These are phyloP conservation scores for Fomitiporia mediterranea DNA, from an alignment of 1,284 basidiomycete genomes.

Conservation along the genomic window DNA sequence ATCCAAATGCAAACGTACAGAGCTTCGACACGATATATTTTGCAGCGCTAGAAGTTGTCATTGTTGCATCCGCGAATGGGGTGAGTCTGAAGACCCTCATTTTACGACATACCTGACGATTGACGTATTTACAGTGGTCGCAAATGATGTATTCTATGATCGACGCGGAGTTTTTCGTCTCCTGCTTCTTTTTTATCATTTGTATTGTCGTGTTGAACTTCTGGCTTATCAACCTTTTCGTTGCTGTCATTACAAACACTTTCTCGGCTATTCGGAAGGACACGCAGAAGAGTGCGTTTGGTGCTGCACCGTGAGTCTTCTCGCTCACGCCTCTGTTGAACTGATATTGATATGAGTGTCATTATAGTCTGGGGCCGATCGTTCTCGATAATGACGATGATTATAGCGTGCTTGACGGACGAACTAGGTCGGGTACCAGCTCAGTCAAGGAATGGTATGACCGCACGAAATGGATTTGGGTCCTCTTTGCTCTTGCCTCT, in stretches of 20 bases:
- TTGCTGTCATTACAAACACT: slow-evolving; percentile 95
- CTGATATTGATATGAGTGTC: not conserved
- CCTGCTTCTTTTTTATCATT: slow-evolving; percentile 85
- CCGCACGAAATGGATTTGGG: slow-evolving; percentile 73
- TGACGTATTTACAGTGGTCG: slow-evolving; percentile 49
- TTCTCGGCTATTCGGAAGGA: slow-evolving; percentile 87
- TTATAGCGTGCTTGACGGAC: slow-evolving; percentile 48
- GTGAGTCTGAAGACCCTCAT: slow-evolving; percentile 38
- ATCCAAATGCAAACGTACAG: slow-evolving; percentile 66
- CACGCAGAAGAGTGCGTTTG: slow-evolving; percentile 92
- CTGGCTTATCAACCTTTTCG: slow-evolving; percentile 93
- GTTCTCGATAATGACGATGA: slow-evolving; percentile 52
- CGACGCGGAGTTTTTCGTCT: slow-evolving; percentile 87
- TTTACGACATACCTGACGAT: not conserved
- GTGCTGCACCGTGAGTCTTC: slow-evolving; percentile 59
- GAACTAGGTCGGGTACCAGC: slow-evolving; percentile 40
- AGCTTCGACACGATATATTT: slow-evolving; percentile 92
- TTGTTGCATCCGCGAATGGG: slow-evolving; percentile 78
- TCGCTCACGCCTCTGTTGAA: not conserved
- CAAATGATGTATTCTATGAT: slow-evolving; percentile 88
- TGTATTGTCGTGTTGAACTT: slow-evolving; percentile 85
- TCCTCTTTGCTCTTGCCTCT: slow-evolving; percentile 67
- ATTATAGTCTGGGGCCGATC: slow-evolving; percentile 41
- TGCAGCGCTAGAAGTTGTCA: slow-evolving; percentile 79
- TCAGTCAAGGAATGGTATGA: slow-evolving; percentile 50